These are phyloP conservation scores for Cafeteria roenbergensis DNA, from an alignment of 108 stramenopile genomes.

Conservation along the genomic window DNA sequence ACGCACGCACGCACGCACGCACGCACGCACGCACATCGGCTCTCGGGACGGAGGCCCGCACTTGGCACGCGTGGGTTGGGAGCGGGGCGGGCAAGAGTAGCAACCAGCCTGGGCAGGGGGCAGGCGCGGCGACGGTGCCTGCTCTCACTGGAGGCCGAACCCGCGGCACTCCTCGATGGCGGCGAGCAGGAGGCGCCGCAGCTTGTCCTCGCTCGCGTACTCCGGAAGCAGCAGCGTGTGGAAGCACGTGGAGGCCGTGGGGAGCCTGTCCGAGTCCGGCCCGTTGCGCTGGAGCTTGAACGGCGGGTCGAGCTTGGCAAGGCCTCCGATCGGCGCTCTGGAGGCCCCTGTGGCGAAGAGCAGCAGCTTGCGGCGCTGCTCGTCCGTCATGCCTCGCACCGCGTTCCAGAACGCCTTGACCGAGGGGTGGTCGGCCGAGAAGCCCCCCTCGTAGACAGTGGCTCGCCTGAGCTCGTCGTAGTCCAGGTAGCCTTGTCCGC, in stretches of 20 bases:
- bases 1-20: too few relatives aligned
- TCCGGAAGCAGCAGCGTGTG: conserved; percentile 59
- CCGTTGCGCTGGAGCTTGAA: conserved; percentile 79
- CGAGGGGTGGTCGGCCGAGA: conserved; percentile 19
- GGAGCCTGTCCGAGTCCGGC: conserved; percentile 63
- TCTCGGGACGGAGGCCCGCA: too few relatives aligned
- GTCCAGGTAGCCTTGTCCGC: conserved; percentile 32
- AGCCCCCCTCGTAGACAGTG: conserved; percentile 41
- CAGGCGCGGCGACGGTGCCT: too few relatives aligned
- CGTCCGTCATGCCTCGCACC: conserved; percentile 26
- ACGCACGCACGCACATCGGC: too few relatives aligned
- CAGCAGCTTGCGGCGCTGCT: conserved; percentile 57
- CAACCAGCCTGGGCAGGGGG: too few relatives aligned
- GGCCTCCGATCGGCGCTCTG: conserved; percentile 74
- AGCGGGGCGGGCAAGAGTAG: too few relatives aligned
- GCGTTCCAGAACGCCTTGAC: conserved; percentile 34
- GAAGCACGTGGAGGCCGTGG: conserved; percentile 83
- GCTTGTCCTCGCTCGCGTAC: conserved; percentile 29
- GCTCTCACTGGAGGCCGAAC: conserved; percentile 38
- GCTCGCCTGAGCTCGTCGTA: conserved; percentile 28
- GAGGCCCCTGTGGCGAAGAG: conserved; percentile 68
- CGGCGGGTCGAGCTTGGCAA: conserved; percentile 56
- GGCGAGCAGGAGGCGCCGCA: conserved; percentile 17
- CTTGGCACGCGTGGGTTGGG: too few relatives aligned
- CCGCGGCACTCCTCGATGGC: conserved; percentile 40